Percentiles rank a stretch among this genome's conserved stretches.
Conservation (phyloP, 345 rosid genomes). For the Ceriops tagal region DNA sequence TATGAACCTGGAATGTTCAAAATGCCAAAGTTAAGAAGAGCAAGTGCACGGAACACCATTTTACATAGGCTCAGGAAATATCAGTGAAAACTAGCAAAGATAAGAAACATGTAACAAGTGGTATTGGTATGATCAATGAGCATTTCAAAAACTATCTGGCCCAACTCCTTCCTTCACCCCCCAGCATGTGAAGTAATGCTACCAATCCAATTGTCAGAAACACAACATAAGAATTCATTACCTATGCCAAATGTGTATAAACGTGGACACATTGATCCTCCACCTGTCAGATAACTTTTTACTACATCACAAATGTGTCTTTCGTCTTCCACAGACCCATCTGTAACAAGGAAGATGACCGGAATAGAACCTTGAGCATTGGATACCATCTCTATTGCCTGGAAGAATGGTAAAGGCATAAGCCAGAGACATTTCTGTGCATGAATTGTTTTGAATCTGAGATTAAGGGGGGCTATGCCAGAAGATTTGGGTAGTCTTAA, state of each 20-base stretch:
- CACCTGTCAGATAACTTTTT: slow-evolving; percentile 50
- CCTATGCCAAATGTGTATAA: slow-evolving; percentile 82
- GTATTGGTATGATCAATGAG: background rate
- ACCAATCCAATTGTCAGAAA: background rate
- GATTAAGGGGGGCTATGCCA: background rate
- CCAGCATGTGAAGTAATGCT: background rate
- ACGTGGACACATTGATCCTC: slow-evolving; percentile 55
- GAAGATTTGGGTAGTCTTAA: background rate
- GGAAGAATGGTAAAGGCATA: slow-evolving; percentile 24
- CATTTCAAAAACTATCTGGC: background rate
- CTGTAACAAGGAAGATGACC: slow-evolving; percentile 74
- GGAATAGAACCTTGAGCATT: slow-evolving; percentile 59
- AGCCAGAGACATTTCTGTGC: too few species aligned
- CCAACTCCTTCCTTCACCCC: too few species aligned
- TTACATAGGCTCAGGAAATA: background rate
- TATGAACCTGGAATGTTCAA: slow-evolving; percentile 56
- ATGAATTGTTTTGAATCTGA: too few species aligned
- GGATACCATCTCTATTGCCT: slow-evolving; percentile 88
- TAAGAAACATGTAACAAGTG: background rate
- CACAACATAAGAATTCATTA: slow-evolving; percentile 24
- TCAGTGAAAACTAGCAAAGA: background rate
- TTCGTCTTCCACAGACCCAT: slow-evolving; percentile 95
- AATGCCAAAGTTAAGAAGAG: background rate
- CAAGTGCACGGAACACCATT: background rate
- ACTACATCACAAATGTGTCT: slow-evolving; percentile 66